Conservation (phyloP, 495 filamentous ascomycete species). For the Daldinia grandis region DNA sequence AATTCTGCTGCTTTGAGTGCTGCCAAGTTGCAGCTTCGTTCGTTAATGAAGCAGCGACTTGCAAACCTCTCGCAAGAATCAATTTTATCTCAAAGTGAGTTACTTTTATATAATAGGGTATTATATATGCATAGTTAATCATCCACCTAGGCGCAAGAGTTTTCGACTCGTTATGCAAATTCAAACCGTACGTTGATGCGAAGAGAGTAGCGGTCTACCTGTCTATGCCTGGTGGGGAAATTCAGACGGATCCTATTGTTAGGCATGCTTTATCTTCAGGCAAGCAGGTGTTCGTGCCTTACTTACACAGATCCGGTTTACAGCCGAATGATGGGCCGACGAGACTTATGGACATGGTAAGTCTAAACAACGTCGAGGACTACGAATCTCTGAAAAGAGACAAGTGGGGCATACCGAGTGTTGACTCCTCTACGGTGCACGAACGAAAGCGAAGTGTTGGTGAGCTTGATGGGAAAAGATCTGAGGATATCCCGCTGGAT, state of each 20-base stretch:
- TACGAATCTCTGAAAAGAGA: conserved; percentile 79
- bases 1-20: conserved; percentile 58
- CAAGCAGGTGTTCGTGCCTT: conserved; percentile 91
- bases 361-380: conserved; percentile 73
- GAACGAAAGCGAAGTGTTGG: conserved; percentile 75
- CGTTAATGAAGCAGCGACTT: conserved; percentile 70
- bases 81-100: conserved; percentile 72
- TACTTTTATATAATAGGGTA: neutral
- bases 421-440: conserved; percentile 67
- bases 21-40: conserved; percentile 78
- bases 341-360: conserved; percentile 93
- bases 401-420: conserved; percentile 90
- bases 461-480: conserved; percentile 55
- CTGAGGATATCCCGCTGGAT: conserved; percentile 68
- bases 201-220: conserved; percentile 84
- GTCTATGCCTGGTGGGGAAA: conserved; percentile 87
- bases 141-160: conserved; percentile 63
- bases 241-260: conserved; percentile 82
- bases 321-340: conserved; percentile 56
- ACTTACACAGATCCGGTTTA: conserved; percentile 71
- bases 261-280: conserved; percentile 76
- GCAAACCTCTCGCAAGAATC: conserved; percentile 64
- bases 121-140: conserved; percentile 18
- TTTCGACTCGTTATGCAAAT: conserved; percentile 62
- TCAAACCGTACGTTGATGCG: conserved; percentile 70